These are phyloP conservation scores for Nigrospora oryzae DNA, from an alignment of 2,329 filamentous ascomycete species.

Conservation along the genomic window DNA sequence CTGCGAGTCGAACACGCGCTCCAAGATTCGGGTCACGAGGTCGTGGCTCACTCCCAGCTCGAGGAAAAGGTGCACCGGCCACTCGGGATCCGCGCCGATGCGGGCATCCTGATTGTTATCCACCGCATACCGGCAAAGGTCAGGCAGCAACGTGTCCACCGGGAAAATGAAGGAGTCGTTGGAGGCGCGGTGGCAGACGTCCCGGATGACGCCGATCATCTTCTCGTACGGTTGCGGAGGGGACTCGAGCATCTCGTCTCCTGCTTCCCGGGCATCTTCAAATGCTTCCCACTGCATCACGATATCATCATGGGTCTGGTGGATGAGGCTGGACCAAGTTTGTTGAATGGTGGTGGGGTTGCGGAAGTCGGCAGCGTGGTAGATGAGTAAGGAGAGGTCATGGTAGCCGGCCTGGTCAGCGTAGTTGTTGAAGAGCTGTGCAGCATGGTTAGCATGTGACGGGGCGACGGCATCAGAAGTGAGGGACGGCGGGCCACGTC, in stretches of 20 bases:
- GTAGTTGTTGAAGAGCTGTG: slow-evolving; percentile 82
- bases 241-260: slow-evolving; percentile 11
- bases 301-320: slow-evolving; percentile 55
- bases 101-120: slow-evolving; percentile 50
- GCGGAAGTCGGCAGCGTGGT: slow-evolving; percentile 83
- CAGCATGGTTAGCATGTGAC: neutral
- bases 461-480: neutral
- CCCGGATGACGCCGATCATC: slow-evolving; percentile 54
- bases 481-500: neutral
- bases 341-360: slow-evolving; percentile 75
- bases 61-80: slow-evolving; percentile 49
- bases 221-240: slow-evolving; percentile 59
- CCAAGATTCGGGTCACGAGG: slow-evolving; percentile 46
- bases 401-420: slow-evolving; percentile 89
- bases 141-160: slow-evolving; percentile 49
- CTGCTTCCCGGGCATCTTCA: slow-evolving; percentile 30
- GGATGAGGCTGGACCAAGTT: slow-evolving; percentile 78
- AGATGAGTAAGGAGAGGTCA: slow-evolving; percentile 88
- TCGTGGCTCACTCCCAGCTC: slow-evolving; percentile 47
- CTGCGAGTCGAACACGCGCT: slow-evolving; percentile 49
- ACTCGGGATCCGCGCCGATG: slow-evolving; percentile 46
- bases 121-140: slow-evolving; percentile 54
- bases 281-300: slow-evolving; percentile 29
- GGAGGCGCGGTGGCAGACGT: slow-evolving; percentile 56
- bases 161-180: slow-evolving; percentile 61